Evolutionary conservation across 495 filamentous ascomycete genomes (phyloP).

Genomic region (Arthonia radiata): DNA sequence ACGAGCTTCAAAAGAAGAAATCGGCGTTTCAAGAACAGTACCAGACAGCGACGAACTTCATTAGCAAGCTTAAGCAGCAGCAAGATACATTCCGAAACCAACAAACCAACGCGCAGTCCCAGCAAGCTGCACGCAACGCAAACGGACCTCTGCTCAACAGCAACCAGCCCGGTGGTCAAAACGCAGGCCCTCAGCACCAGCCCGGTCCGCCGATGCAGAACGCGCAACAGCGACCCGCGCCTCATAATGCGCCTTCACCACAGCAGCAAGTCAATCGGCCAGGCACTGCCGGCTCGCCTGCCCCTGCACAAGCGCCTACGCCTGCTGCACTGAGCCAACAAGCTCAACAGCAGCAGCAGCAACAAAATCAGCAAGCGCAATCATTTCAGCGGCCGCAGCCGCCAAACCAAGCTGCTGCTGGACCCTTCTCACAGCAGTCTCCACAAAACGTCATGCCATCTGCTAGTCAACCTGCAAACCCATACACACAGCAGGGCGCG

Average conservation of each 20-base stretch:
- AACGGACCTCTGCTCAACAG: conserved; percentile 6
- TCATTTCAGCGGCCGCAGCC: conserved; percentile 5
- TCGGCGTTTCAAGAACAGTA: no score
- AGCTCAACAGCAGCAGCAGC: conserved; percentile 5
- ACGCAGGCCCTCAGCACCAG: conserved; percentile 12
- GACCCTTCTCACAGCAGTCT: no score
- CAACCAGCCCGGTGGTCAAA: conserved; percentile 9
- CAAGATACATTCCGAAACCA: conserved; percentile 2
- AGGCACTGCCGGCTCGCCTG: conserved; percentile 17
- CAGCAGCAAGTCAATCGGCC: conserved; percentile 11
- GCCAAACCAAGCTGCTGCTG: conserved; percentile 4
- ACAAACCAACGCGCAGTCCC: no score
- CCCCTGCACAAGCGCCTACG: conserved; percentile 18
- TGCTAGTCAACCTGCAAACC: conserved; percentile 5
- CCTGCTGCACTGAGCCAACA: conserved; percentile 17
- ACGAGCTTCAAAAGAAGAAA: no score
- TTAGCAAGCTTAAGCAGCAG: conserved; percentile 7
- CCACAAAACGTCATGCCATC: conserved; percentile 7
- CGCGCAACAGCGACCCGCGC: conserved; percentile 11
- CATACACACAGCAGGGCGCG: no score
- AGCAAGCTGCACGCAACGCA: no score
- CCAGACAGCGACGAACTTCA: conserved; percentile 8
- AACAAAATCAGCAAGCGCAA: conserved; percentile 5
- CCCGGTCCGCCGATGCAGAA: conserved; percentile 18
- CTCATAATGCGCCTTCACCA: conserved; percentile 12